Base-by-base conservation (phyloP, 2,329 filamentous ascomycete species). In the Lachnellula cervina region DNA sequence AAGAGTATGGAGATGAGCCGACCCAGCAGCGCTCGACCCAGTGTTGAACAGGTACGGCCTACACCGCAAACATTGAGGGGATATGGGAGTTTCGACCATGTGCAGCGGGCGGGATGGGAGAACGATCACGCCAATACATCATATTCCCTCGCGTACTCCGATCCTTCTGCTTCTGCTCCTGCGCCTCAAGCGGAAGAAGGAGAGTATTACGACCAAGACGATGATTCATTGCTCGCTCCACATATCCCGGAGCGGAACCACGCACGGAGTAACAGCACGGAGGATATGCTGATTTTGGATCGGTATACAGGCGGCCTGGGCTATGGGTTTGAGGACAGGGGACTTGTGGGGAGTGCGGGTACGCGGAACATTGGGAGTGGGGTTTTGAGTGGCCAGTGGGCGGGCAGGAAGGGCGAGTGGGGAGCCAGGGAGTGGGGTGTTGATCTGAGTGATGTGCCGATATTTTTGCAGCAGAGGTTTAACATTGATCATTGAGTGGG, bases 261-360 rank as follows among this genome's bases (percentile, higher is more conserved):
- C 23, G 13, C 51, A 14, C 37, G 56, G 2, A 54, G 52, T 2
- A 59, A 51, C 25, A 60, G 56, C 1, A 66, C 64, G 2, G 49
- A 52, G 1, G 62, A 65, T 9, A 65, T 67, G 60, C 51, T 66
- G 3, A 56, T 63, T 11, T 45, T 66, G 3, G 64, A 67, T 55
- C 57, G 60, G 4, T 67, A 59, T 45, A 52, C 63, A 2, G 63
- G 63, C 9, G 61, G 62, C 1, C 19, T 64, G 14, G 62, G 54
- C 14, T 62, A 62, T 54, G 59, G 58, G 16, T 66, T 60, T 52
- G 59, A 66, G 34, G 58, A 51, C 5, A 45, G 59, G 14, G 63
- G 59, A 3, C 16, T 64, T 8, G 59, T 54, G 1, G 60, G 59
- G 3, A 62, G 58, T 49, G 58, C 60, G 5, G 62, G 57, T 6